Conservation (phyloP, 2,329 filamentous ascomycete genomes). For the Incumbomyces lentus region DNA sequence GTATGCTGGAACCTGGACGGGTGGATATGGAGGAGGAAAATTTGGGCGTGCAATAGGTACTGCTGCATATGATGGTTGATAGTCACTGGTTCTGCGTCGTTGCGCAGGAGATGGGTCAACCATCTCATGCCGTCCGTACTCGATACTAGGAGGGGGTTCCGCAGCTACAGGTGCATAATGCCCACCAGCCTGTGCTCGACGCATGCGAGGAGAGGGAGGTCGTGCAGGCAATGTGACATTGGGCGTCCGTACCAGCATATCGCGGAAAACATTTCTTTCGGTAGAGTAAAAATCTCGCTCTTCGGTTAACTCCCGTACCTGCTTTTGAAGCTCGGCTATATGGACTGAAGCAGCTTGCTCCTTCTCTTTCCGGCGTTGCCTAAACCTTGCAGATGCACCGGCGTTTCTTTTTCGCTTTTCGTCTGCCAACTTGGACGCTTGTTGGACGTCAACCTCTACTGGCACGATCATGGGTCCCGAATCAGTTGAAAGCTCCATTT, state of each 20-base stretch:
- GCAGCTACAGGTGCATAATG: background rate
- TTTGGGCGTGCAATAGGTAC: background rate
- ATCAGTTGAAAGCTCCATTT: constrained; percentile 25
- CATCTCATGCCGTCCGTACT: constrained; percentile 15
- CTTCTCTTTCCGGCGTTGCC: constrained; percentile 70
- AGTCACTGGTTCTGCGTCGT: constrained; percentile 18
- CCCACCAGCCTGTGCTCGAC: constrained; percentile 4
- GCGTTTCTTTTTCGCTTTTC: constrained; percentile 80
- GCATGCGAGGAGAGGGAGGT: constrained; percentile 17
- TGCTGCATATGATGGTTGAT: constrained; percentile 14
- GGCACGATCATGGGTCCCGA: constrained; percentile 30
- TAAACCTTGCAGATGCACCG: constrained; percentile 72
- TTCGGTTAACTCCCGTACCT: constrained; percentile 56
- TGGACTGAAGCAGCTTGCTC: constrained; percentile 61
- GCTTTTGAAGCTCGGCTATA: constrained; percentile 58
- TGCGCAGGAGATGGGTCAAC: constrained; percentile 14
- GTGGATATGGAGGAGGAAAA: constrained; percentile 4
- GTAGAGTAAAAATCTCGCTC: constrained; percentile 64
- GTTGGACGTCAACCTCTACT: constrained; percentile 53
- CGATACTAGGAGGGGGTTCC: constrained; percentile 8
- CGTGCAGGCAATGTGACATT: constrained; percentile 19
- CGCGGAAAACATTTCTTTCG: constrained; percentile 61
- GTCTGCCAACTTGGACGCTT: constrained; percentile 71
- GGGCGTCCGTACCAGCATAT: constrained; percentile 46
- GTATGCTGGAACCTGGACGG: background rate